Conservation (phyloP, 257 asterid genomes). For the Eustoma russellianum region DNA sequence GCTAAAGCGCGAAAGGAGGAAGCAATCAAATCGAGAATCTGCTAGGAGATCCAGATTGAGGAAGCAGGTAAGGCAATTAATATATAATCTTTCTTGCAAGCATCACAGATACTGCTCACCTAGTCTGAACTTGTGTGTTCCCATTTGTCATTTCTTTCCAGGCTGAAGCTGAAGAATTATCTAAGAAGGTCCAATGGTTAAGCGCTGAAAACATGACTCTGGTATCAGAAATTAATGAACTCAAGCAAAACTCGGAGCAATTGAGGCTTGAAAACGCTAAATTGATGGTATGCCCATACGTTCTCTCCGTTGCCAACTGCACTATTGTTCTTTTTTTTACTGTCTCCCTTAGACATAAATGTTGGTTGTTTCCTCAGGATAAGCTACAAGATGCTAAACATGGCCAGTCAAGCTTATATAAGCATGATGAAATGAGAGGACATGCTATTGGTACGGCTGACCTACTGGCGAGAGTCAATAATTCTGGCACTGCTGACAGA, state of each 20-base stretch:
- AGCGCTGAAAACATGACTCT: conserved; percentile 60
- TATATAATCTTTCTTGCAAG: neutral
- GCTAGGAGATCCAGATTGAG: conserved; percentile 97
- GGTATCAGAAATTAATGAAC: conserved; percentile 56
- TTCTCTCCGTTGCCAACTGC: neutral
- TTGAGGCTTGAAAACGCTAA: conserved; percentile 69
- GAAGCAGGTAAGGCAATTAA: conserved; percentile 64
- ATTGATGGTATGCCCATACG: conserved; percentile 39
- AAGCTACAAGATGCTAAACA: conserved; percentile 36
- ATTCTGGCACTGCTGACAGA: conserved; percentile 32
- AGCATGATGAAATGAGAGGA: conserved; percentile 30
- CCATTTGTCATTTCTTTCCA: conserved; percentile 10
- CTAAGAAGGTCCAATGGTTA: conserved; percentile 58
- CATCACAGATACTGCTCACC: neutral
- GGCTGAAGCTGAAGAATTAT: conserved; percentile 94
- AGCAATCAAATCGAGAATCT: conserved; percentile 96
- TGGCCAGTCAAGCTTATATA: conserved; percentile 25
- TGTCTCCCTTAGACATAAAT: neutral
- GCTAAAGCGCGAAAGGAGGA: conserved; percentile 84
- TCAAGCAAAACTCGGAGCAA: conserved; percentile 51
- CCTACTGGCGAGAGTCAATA: conserved; percentile 79
- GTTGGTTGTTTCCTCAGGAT: conserved; percentile 34
- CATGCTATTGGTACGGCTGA: conserved; percentile 71
- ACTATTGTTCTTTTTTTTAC: neutral
- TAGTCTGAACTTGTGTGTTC: neutral